Percentiles rank a stretch among this genome's conserved stretches.
Conservation (phyloP, 768 basidiomycete species). For the Mycena vulgaris region DNA sequence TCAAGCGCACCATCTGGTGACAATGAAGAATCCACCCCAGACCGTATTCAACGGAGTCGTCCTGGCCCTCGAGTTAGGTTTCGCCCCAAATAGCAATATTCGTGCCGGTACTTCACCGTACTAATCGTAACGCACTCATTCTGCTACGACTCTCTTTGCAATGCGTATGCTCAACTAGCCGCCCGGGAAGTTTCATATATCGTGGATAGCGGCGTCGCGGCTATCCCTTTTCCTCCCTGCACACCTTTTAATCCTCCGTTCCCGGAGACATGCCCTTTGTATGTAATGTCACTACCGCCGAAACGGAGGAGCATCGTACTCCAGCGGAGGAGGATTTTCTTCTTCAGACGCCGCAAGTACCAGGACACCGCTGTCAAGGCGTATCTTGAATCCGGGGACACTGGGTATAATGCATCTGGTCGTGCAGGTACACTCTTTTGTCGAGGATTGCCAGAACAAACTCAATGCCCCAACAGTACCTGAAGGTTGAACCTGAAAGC, state of each 20-base stretch:
- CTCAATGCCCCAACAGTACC: background rate
- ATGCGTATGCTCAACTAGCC: no score
- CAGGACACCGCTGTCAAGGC: background rate
- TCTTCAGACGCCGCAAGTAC: constrained; percentile 1
- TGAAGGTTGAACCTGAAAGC: no score
- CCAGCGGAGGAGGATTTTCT: constrained; percentile 2
- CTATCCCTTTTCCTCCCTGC: background rate
- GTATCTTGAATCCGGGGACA: background rate
- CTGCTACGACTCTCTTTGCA: background rate
- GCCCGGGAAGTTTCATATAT: background rate
- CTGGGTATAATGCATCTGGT: background rate
- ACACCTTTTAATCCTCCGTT: background rate
- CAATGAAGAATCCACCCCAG: background rate
- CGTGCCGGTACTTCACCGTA: background rate
- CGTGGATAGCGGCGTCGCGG: background rate
- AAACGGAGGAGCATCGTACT: background rate
- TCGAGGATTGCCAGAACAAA: no score
- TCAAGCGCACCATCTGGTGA: background rate
- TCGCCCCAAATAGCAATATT: background rate
- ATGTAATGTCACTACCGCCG: background rate
- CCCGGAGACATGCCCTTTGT: constrained; percentile 13
- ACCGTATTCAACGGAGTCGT: background rate
- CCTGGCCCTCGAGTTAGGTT: background rate
- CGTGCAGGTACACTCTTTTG: constrained; percentile 2
- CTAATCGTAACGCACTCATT: background rate